Base-by-base conservation (phyloP, 495 filamentous ascomycete species). In the Hypoxylon fuscum region DNA sequence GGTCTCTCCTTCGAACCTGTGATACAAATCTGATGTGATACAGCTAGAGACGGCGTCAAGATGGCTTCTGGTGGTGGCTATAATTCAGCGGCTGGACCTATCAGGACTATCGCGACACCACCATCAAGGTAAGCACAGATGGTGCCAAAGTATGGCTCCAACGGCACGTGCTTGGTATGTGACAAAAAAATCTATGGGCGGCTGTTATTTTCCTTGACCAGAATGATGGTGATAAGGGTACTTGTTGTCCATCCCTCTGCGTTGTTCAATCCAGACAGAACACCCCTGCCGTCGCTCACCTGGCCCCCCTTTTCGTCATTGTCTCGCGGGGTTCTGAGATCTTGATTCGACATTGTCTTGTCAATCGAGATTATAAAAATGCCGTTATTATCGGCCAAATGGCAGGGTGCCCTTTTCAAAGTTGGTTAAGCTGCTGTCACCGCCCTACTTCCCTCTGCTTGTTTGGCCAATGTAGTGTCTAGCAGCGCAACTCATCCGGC, bases 291-390 rank as follows among this genome's bases (percentile, higher is more conserved):
- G 32, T 61, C 45, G 38, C 51, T 66, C 62, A 66, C 62, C 62
- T 60, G 56, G 56, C 52, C 62, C 56, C 45, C 62, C 56, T 56
- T 66, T 60, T 52, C 51, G 51, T 56, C 62, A 45, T 20, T 52
- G 55, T 52, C 51, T 60, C 32, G 51, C 25, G 45, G 56, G 55
- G 55, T 45, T 60, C 62, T 40, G 51, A 60, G 49, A 60, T 66
- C 14, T 43, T 66, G 56, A 66, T 60, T 66, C 62, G 62, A 66
- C 56, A 66, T 66, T 66, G 55, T 59, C 56, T 66, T 34, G 37
- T 44, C 49, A 55, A 65, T 65, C 62, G 55, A 65, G 55, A 65
- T 65, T 65, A 65, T 65, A 65, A 65, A 48, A 65, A 65, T 65
- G 55, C 62, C 62, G 37, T 65, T 60, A 47, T 52, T 51, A 60